Base-by-base conservation (phyloP, 768 basidiomycete genomes). In the Leccinum sublutescens region DNA sequence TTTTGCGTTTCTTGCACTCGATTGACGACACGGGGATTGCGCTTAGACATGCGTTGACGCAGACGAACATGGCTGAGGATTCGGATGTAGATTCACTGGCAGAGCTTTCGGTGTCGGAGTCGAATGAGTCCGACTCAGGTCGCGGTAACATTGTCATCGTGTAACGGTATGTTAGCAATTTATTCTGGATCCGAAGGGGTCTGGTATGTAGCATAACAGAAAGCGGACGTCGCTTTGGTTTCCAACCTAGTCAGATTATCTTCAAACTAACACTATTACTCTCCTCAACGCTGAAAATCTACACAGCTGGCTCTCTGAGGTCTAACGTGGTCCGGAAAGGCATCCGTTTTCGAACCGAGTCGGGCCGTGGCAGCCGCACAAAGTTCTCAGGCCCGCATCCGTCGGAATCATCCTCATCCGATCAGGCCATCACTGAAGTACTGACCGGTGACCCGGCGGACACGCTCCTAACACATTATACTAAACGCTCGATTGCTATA, bases 1-100 rank as follows among this genome's bases (percentile, higher is more conserved):
- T 99, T 14, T 76, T 98, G 15, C 86, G 96, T 19, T 99, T 99
- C 75, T 73, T 98, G 51, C 91, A 89, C 70, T 95, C 91, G 2
- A 89, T 96, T 53, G 96, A 98, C 70, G 91, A 95, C 47, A 85
- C 86, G 0, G 96, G 95, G 33, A 73, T 73, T 15, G 87, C 87
- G 4, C 78, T 95, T 57, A 80, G 79, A 56, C 77, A 80, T 60
- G 91, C 87, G 2, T 72, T 93, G 54, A 72, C 71, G 9, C 79
- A 85, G 64, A 79, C 83, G n/a, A 76, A 78, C 53, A 66, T 84
- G 59, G 52, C 55, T 11, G 62, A 63, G 25, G 40, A 60, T 19
- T 62, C 38, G 19, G 50, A 55, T 5, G 23, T 29, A 17, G 56
- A 55, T 4, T 40, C 38, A 21, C 43, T 45, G 11, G 43, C 43